Evolutionary conservation across 2,329 filamentous ascomycete genomes (phyloP), one percentile per base, ranked within the genome.

Genomic region (Lecanicillium sp.): DNA sequence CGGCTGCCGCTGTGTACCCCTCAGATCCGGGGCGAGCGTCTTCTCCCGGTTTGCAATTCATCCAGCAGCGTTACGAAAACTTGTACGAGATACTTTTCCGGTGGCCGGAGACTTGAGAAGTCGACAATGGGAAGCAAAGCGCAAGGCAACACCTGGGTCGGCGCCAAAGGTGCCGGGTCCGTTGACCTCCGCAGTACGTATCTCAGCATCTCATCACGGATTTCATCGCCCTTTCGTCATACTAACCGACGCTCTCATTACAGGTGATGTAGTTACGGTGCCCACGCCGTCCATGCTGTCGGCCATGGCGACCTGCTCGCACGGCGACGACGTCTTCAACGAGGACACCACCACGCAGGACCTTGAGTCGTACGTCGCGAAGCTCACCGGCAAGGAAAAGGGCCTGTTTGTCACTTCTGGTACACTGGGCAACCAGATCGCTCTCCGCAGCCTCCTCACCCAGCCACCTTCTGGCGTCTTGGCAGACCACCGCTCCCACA

Each of bases 381-480:
- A 75, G 26, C 75, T 94, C 3, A 79, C 87, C 1, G 81, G 81
- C 56, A 90, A 94, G 57, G 84, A 90, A 58, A 81, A 81, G 7
- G 86, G 79, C 0, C 73, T 96, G 4, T 83, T 95, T 46, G 87
- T 95, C 48, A 74, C 94, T 51, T 93, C 87, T 0, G 91, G 91
- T 3, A 95, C 90, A 4, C 95, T 95, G 90, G 90, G 89, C 33
- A 96, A 96, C 67, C 90, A 95, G 64, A 73, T 96, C 15, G 84
- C 86, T 0, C 75, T 95, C 35, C 81, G 90, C 32, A 77, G 86
- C 2, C 85, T 93, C 51, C 75, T 96, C 12, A 77, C 73, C 1
- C 84, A 87, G 51, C 90, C 90, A 12, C 91, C 91, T 0, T 82
- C 95, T 62, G 78, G 79, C 7, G 79, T 96, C 5, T 70, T 96